Evolutionary conservation across 202 grass and related monocot species (phyloP), one percentile per base, ranked within the genome.

Genomic region (Setaria italica): DNA sequence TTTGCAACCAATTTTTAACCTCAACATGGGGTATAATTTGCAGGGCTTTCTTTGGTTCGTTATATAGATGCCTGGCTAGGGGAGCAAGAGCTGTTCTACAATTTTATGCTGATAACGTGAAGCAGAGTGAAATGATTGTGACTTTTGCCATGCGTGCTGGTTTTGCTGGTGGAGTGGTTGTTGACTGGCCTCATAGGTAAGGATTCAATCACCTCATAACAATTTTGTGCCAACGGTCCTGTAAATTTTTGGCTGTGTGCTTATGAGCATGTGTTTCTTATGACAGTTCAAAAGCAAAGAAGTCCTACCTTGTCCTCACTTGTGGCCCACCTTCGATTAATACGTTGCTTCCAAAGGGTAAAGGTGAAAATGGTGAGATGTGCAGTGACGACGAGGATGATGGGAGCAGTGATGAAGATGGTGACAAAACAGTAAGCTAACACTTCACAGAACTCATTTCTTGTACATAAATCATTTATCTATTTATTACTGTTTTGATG

Each of bases 61-160:
- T 99, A 67, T 99, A 99, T 94, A 94, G 84, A 95, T 99, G 93
- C 90, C 48, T 99, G 80, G 90, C 93, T 37, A 99, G 96, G 84
- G 96, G 96, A 30, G 96, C 96, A 80, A 91, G 93, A 86, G 96
- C 93, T 32, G 93, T 99, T 62, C 88, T 99, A 66, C 96, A 99
- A 47, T 84, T 99, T 73, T 99, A 99, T 71, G 96, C 96, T 91
- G 91, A 99, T 72, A 99, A 95, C 48, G 92, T 95, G 88, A 83
- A 95, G 53, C 96, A 99, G 80, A 99, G 90, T 77, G 96, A 99
- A 91, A 99, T 99, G 96, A 95, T 95, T 19, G 91, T 94, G 80
- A 92, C 90, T 68, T 94, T 82, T 87, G 96, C 96, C 66, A 99
- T 99, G 93, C 88, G 92, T 80, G 96, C 96, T 85, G 96, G 96